Conservation (phyloP, 768 basidiomycete genomes). For the Tricholoma furcatifolium region DNA sequence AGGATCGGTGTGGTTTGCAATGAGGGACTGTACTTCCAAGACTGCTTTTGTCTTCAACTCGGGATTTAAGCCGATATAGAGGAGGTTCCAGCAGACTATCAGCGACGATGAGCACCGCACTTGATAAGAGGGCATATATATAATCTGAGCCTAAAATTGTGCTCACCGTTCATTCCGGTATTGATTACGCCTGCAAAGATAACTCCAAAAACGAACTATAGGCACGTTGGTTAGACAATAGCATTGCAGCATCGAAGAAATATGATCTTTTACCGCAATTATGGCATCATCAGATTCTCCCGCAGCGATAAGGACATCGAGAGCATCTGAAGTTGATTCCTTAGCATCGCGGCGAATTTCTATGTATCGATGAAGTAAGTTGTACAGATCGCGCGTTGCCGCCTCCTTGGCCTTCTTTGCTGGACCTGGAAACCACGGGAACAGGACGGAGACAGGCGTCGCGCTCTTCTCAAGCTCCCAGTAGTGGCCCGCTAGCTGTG, state of each 20-base stretch:
- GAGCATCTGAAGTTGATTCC: slow-evolving; percentile 15
- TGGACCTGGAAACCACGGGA: slow-evolving; percentile 22
- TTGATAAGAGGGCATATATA: neutral
- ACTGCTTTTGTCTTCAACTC: slow-evolving; percentile 32
- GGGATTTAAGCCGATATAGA: slow-evolving; percentile 30
- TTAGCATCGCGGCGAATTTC: slow-evolving; percentile 13
- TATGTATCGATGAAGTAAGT: slow-evolving; percentile 14
- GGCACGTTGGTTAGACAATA: neutral
- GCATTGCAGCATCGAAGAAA: neutral
- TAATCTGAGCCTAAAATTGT: neutral
- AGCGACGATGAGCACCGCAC: neutral
- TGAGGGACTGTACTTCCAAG: slow-evolving; percentile 29
- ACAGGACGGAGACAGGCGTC: slow-evolving; percentile 12
- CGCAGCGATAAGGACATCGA: slow-evolving; percentile 21
- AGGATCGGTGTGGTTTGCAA: slow-evolving; percentile 25
- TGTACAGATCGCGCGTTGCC: slow-evolving; percentile 18
- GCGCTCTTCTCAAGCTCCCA: slow-evolving; percentile 27
- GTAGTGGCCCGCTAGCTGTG: slow-evolving; percentile 19
- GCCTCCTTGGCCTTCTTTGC: slow-evolving; percentile 14
- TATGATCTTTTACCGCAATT: slow-evolving; percentile 17
- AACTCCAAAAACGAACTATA: slow-evolving; percentile 29
- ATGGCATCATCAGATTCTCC: slow-evolving; percentile 22
- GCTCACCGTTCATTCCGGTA: slow-evolving; percentile 32
- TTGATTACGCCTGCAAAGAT: slow-evolving; percentile 38
- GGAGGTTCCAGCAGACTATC: slow-evolving; percentile 35